A percentile compares a stretch with the other conserved stretches of the same genome.
Evolutionary conservation across 805 yeast species (phyloP).

Genomic region (Hanseniaspora vineae): DNA sequence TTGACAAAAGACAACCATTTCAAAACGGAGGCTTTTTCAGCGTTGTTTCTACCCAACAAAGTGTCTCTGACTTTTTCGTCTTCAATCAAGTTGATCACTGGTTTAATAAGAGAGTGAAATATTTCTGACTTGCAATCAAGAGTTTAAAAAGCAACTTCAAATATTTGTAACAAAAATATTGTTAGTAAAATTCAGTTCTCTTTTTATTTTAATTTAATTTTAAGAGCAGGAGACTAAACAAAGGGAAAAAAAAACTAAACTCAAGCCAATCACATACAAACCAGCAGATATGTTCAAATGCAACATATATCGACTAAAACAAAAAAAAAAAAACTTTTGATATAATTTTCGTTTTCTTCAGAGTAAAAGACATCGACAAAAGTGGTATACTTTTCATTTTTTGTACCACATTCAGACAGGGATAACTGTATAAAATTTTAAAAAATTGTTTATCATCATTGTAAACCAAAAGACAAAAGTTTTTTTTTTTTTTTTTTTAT

Average conservation of each 20-base stretch:
- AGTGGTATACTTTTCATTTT: constrained; percentile 16
- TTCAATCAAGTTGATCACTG: constrained; percentile 22
- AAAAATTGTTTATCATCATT: constrained; percentile 23
- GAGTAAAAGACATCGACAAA: constrained; percentile 22
- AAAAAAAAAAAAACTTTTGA: no score
- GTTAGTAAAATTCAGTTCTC: no score
- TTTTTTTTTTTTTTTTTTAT: no score
- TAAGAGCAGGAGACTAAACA: neutral
- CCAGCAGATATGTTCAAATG: neutral
- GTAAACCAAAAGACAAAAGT: neutral
- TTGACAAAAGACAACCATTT: constrained; percentile 70
- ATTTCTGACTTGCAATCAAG: neutral
- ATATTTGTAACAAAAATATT: no score
- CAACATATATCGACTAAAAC: no score
- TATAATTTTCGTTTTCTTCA: constrained; percentile 8
- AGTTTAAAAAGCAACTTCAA: no score
- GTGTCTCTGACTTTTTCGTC: constrained; percentile 24
- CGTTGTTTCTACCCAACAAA: constrained; percentile 51
- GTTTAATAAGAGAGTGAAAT: neutral
- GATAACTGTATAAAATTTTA: constrained; percentile 21
- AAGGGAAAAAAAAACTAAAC: neutral
- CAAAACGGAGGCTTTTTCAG: constrained; percentile 48
- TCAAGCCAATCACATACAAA: neutral
- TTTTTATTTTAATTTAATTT: no score
- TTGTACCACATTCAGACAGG: constrained; percentile 27